A percentile compares a stretch with the other conserved stretches of the same genome.
These are phyloP conservation scores for Exophiala spinifera DNA, from an alignment of 2,329 filamentous ascomycete genomes.

Conservation along the genomic window DNA sequence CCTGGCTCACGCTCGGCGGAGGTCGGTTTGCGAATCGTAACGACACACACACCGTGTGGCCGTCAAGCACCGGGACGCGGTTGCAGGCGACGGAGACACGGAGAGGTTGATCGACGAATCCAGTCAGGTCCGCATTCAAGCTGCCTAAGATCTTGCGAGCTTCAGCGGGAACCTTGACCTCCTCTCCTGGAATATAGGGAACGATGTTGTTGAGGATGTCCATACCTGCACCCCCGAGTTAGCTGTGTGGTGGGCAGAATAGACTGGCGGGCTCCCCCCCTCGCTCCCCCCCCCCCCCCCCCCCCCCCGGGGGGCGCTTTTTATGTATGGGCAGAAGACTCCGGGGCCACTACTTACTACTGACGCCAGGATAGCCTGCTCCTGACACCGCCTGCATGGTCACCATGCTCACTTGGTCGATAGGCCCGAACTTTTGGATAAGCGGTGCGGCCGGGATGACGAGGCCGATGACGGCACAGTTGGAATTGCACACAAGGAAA, in stretches of 20 bases:
- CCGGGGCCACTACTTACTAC: too few relatives aligned
- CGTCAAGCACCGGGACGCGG: conserved; percentile 89
- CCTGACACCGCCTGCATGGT: conserved; percentile 94
- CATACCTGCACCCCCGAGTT: too few relatives aligned
- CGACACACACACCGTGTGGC: conserved; percentile 92
- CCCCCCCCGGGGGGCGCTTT: too few relatives aligned
- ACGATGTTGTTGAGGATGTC: conserved; percentile 96
- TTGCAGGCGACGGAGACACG: conserved; percentile 86
- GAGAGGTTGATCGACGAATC: conserved; percentile 73
- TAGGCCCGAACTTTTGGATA: conserved; percentile 81
- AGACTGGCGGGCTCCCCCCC: too few relatives aligned
- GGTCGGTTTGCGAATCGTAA: conserved; percentile 75
- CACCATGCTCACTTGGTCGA: conserved; percentile 74
- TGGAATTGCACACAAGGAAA: conserved; percentile 95
- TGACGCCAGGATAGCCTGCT: conserved; percentile 68
- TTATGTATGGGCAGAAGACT: too few relatives aligned
- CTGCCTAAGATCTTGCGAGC: conserved; percentile 88
- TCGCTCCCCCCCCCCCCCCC: too few relatives aligned
- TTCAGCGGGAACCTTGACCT: conserved; percentile 93
- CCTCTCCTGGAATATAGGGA: conserved; percentile 87
- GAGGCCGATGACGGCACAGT: conserved; percentile 94
- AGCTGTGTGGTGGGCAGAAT: too few relatives aligned
- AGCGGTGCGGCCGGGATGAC: conserved; percentile 95
- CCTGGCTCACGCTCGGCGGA: conserved; percentile 69
- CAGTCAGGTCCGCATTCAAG: conserved; percentile 68